These are phyloP conservation scores for Clarireedia paspali DNA, from an alignment of 2,329 filamentous ascomycete genomes.

Conservation along the genomic window DNA sequence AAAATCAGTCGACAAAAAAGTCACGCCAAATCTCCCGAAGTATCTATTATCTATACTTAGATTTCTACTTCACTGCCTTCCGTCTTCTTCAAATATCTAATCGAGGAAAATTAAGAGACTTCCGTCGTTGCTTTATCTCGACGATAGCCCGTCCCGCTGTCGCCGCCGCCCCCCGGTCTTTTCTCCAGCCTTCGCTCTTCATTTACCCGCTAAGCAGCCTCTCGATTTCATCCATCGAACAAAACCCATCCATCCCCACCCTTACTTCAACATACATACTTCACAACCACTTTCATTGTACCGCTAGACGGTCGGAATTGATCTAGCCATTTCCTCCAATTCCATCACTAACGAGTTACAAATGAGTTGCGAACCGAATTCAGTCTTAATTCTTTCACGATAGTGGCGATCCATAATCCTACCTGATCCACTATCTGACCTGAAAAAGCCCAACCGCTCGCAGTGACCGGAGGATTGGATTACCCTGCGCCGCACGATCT, in stretches of 20 bases:
- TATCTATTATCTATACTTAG: not conserved
- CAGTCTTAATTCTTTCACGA: slow-evolving; percentile 2
- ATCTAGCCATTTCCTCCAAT: too few relatives aligned
- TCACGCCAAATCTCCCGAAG: not conserved
- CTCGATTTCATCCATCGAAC: not conserved
- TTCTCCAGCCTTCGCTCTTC: not conserved
- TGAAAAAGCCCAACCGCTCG: not conserved
- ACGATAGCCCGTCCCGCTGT: not conserved
- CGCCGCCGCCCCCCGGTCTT: not conserved
- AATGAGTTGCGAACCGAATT: not conserved
- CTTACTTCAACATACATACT: not conserved
- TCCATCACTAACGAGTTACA: not conserved
- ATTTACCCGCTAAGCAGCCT: slow-evolving; percentile 1
- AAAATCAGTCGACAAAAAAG: not conserved
- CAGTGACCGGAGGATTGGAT: not conserved
- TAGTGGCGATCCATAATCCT: not conserved
- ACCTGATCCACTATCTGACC: not conserved
- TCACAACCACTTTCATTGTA: not conserved
- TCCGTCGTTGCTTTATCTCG: not conserved
- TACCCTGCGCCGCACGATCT: not conserved
- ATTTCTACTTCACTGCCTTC: not conserved
- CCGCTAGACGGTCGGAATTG: not conserved
- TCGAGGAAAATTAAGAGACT: too few relatives aligned
- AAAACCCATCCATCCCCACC: not conserved
- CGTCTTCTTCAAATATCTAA: not conserved